phyloP scores from a whole-genome alignment of 768 basidiomycete genomes.

The Serendipita sp. region DNA sequence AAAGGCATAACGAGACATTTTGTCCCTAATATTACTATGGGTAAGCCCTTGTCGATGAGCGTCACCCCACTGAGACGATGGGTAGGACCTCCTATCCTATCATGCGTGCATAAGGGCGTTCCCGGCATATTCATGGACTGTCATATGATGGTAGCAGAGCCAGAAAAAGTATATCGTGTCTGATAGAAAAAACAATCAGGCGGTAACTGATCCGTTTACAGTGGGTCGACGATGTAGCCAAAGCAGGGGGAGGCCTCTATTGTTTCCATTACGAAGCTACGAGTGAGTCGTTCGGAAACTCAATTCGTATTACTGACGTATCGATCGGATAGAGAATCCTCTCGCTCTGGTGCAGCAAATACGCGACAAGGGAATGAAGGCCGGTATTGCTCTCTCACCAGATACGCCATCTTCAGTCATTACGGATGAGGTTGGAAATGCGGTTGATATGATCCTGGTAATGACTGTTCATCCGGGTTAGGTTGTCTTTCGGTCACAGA shows the following conservation, averaged over 20 bases:
- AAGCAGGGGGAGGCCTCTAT: constrained; percentile 87
- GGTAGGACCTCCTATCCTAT: constrained; percentile 71
- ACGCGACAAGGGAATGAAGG: constrained; percentile 73
- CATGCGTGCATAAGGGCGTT: constrained; percentile 68
- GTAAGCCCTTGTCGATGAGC: constrained; percentile 25
- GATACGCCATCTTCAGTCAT: constrained; percentile 82
- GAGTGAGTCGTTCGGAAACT: constrained; percentile 29
- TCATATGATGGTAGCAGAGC: constrained; percentile 98
- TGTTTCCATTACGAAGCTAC: constrained; percentile 96
- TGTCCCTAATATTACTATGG: constrained; percentile 98
- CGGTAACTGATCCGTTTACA: constrained; percentile 20
- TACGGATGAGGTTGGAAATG: constrained; percentile 65
- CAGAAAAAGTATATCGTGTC: constrained; percentile 51
- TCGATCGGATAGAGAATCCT: constrained; percentile 38
- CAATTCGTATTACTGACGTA: neutral
- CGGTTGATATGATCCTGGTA: constrained; percentile 88
- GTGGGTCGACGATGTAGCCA: constrained; percentile 95
- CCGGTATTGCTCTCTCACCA: constrained; percentile 92
- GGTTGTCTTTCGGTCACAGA: constrained; percentile 2
- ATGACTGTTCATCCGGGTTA: constrained; percentile 94
- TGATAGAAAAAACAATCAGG: neutral
- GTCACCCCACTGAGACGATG: neutral
- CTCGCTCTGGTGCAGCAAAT: constrained; percentile 65
- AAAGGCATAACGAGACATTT: constrained; percentile 50
- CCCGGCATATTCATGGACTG: constrained; percentile 99